phyloP scores from a whole-genome alignment of 23 red algal genomes.

The Chondrus crispus region DNA sequence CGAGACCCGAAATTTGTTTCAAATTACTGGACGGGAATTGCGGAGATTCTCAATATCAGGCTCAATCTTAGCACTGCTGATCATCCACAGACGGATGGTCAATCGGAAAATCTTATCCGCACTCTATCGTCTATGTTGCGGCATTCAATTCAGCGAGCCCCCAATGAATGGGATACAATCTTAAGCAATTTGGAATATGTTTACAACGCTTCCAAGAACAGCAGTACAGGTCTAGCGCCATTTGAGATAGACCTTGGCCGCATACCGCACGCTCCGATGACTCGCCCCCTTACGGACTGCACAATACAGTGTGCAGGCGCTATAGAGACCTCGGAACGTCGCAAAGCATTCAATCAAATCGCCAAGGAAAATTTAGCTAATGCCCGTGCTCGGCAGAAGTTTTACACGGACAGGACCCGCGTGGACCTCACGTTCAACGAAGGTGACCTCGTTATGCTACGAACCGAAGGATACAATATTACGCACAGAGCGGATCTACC shows the following conservation, averaged over 20 bases:
- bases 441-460: slow-evolving; percentile 9
- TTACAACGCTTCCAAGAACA: background rate
- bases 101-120: slow-evolving; percentile 36
- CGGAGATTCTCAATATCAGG: slow-evolving; percentile 8
- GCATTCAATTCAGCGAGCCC: slow-evolving; percentile 12
- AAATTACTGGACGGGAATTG: slow-evolving; percentile 18
- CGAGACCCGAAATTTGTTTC: slow-evolving; percentile 16
- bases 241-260: slow-evolving; percentile 40
- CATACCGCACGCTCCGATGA: slow-evolving; percentile 11
- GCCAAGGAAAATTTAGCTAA: background rate
- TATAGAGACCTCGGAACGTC: background rate
- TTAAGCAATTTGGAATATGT: slow-evolving; percentile 2
- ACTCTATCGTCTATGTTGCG: slow-evolving; percentile 6
- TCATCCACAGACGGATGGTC: slow-evolving; percentile 44
- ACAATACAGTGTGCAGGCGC: slow-evolving; percentile 6
- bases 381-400: background rate
- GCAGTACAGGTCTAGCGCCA: slow-evolving; percentile 1
- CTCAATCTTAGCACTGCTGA: slow-evolving; percentile 22
- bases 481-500: background rate
- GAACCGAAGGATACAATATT: background rate
- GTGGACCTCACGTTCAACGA: background rate
- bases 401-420: slow-evolving; percentile 23
- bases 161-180: background rate
- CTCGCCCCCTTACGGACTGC: background rate
- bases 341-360: slow-evolving; percentile 19